Base-by-base conservation (phyloP, 805 yeast species). In the Kuraishia molischiana region DNA sequence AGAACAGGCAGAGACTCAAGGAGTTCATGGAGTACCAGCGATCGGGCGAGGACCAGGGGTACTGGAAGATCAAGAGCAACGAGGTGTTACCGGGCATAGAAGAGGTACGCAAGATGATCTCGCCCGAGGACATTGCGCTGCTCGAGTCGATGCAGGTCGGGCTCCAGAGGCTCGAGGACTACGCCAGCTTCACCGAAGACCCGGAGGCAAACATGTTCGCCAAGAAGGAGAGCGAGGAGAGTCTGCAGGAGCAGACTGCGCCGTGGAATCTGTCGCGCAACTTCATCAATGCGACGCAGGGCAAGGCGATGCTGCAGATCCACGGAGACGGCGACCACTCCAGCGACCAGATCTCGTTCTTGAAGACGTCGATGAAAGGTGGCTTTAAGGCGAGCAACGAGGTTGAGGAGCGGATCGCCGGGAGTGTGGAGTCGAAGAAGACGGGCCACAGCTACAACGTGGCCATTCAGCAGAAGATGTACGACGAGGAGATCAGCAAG, bases 21-120 rank as follows among this genome's bases (percentile, higher is more conserved):
- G 98, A 92, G 61, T 92, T 92, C 50, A 92, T 92, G 98, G 97
- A 89, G 51, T 92, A 85, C 51, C 97, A 90, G 61, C 69, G 97
- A 49, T 77, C 81, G 29, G 97, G 97, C 10, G 85, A 81, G 5
- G 97, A 89, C 57, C 95, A 87, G 48, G 96, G 97, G 1, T 83
- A 66, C 51, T 92, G 98, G 98, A 90, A 87, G 52, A 67, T 92
- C 41, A 85, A 85, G 50, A 62, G 66, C 3, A 83, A 77, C 34
- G 76, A 72, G 36, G 66, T 71, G 2, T 65, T 89, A 9, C 92
- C 95, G 1, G 72, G 66, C 30, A 87, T 81, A 51, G 92, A 83
- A 30, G 79, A 75, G 34, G 77, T 85, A 2, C 67, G 90, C 42
- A 64, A 79, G n/a, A 75, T 92, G 81, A 82, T 92, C 22, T 66